Conservation (phyloP, 1,284 basidiomycete species). For the Bondarzewia mesenterica region DNA sequence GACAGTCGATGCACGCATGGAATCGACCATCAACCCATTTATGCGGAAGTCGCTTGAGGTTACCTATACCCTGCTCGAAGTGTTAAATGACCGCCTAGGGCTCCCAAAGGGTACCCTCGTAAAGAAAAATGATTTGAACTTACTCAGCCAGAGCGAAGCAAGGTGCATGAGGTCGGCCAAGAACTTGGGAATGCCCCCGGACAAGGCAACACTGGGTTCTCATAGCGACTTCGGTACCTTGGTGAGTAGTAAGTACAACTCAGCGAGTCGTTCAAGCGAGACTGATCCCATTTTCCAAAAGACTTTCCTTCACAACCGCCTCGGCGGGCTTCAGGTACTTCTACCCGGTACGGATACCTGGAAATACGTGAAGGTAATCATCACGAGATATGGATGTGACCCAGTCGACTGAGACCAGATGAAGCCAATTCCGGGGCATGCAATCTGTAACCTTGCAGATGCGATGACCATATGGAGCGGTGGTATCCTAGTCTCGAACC, state of each 20-base stretch:
- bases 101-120: slow-evolving; percentile 24
- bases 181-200: slow-evolving; percentile 14
- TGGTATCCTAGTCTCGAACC: slow-evolving; percentile 23
- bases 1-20: slow-evolving; percentile 26
- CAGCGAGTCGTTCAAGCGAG: not conserved
- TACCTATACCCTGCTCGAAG: slow-evolving; percentile 23
- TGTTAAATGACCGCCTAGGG: slow-evolving; percentile 24
- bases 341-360: slow-evolving; percentile 54
- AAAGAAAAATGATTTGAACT: slow-evolving; percentile 19
- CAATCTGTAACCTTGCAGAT: slow-evolving; percentile 24
- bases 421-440: slow-evolving; percentile 27
- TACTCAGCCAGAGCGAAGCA: slow-evolving; percentile 29
- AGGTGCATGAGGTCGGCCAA: slow-evolving; percentile 26
- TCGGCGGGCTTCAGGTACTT: slow-evolving; percentile 68
- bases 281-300: too few relatives aligned
- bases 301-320: slow-evolving; percentile 60
- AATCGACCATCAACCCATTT: slow-evolving; percentile 23
- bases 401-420: not conserved
- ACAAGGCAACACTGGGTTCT: slow-evolving; percentile 22
- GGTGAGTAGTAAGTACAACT: slow-evolving; percentile 9
- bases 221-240: slow-evolving; percentile 31
- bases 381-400: not conserved
- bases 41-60: slow-evolving; percentile 25
- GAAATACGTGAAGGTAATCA: slow-evolving; percentile 55
- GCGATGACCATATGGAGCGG: slow-evolving; percentile 34